Conservation (phyloP, 768 basidiomycete species). For the Kwoniella dendrophila region DNA sequence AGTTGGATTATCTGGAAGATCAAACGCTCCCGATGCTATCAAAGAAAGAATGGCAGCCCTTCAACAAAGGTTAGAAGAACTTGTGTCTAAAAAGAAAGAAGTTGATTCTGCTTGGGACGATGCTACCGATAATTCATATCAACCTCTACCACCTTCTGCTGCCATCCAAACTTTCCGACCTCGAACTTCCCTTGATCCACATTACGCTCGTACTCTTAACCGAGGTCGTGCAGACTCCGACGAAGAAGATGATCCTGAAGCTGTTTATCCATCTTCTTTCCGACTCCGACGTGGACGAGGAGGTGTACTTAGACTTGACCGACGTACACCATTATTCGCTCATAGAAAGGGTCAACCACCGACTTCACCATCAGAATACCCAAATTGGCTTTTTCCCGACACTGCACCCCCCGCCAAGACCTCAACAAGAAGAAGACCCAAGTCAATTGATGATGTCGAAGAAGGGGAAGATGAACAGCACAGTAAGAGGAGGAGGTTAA, state of each 20-base stretch:
- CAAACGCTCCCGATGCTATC: constrained; percentile 57
- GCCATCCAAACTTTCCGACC: constrained; percentile 57
- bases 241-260: constrained; percentile 40
- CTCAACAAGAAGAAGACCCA: constrained; percentile 29
- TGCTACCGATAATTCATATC: constrained; percentile 73
- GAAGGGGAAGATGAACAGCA: constrained; percentile 29
- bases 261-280: constrained; percentile 58
- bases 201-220: constrained; percentile 1
- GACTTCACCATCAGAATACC: constrained; percentile 8
- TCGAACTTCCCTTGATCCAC: constrained; percentile 59
- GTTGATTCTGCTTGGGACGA: constrained; percentile 84
- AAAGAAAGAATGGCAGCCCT: constrained; percentile 66
- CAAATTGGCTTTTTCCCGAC: constrained; percentile 42
- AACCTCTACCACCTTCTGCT: constrained; percentile 65
- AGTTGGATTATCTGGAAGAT: constrained; percentile 40
- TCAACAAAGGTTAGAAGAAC: constrained; percentile 66
- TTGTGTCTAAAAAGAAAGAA: constrained; percentile 68
- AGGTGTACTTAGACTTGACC: constrained; percentile 75
- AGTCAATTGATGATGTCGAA: constrained; percentile 40
- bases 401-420: constrained; percentile 4
- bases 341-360: constrained; percentile 21
- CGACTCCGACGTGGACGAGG: constrained; percentile 81
- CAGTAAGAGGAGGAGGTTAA: constrained; percentile 46
- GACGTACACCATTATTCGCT: constrained; percentile 58
- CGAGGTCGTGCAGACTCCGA: constrained; percentile 18